These are phyloP conservation scores for Periconia digitata DNA, from an alignment of 2,329 filamentous ascomycete species.

Conservation along the genomic window DNA sequence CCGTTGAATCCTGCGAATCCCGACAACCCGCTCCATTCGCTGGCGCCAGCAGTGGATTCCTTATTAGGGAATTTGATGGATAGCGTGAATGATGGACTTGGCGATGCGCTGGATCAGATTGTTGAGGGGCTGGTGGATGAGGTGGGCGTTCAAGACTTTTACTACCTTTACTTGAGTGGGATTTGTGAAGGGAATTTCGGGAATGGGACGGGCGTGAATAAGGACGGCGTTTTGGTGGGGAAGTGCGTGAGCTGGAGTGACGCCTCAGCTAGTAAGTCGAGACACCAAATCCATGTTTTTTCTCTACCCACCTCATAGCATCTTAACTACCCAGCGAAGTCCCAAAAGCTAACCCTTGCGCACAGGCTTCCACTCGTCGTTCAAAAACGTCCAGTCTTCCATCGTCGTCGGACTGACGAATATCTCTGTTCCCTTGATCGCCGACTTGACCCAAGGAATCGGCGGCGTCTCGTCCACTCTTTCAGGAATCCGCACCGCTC, in stretches of 20 bases:
- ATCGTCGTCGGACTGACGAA: slow-evolving; percentile 16
- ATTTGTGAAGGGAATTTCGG: slow-evolving; percentile 13
- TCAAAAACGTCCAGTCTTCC: slow-evolving; percentile 11
- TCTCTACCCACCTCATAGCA: not conserved
- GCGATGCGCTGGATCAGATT: slow-evolving; percentile 11
- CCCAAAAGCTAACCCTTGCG: not conserved
- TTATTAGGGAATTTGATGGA: slow-evolving; percentile 14
- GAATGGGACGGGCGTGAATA: not conserved
- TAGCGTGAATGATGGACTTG: slow-evolving; percentile 12
- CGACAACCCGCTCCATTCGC: slow-evolving; percentile 5
- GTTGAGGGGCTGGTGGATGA: slow-evolving; percentile 8
- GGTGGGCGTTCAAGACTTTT: slow-evolving; percentile 12
- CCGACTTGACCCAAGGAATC: slow-evolving; percentile 8
- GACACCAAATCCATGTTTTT: too few species aligned
- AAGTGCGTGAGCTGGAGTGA: slow-evolving; percentile 16
- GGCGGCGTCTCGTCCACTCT: slow-evolving; percentile 5
- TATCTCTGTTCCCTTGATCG: slow-evolving; percentile 18
- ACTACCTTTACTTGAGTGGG: slow-evolving; percentile 15
- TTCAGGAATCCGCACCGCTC: slow-evolving; percentile 7
- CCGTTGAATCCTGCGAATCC: slow-evolving; percentile 13
- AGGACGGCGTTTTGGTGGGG: slow-evolving; percentile 3
- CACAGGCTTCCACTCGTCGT: slow-evolving; percentile 11
- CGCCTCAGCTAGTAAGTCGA: slow-evolving; percentile 4
- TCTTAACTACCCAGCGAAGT: too few species aligned
- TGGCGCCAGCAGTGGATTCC: slow-evolving; percentile 1